Percentiles rank a stretch among this genome's conserved stretches.
Evolutionary conservation across 176 grass and related monocot species (phyloP).

Genomic region (Poa annua): DNA sequence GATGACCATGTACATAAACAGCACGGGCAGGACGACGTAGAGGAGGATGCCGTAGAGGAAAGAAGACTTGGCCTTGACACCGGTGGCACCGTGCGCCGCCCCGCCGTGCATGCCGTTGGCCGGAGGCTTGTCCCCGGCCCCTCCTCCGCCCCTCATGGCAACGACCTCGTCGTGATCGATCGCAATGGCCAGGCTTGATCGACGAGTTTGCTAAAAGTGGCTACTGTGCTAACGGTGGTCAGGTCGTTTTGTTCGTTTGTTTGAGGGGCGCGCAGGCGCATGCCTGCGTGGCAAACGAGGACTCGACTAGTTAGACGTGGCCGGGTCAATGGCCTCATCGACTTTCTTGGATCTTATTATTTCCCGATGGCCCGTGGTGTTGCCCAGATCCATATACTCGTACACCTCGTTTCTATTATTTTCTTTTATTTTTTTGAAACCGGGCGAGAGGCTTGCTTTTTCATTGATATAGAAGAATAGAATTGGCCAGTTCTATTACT

Average conservation of each 20-base stretch:
- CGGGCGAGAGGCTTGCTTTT: too few relatives aligned
- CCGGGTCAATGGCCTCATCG: slow-evolving; percentile 35
- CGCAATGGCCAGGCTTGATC: slow-evolving; percentile 49
- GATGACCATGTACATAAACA: slow-evolving; percentile 55
- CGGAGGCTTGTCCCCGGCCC: slow-evolving; percentile 56
- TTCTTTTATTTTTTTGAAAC: too few relatives aligned
- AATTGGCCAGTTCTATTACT: too few relatives aligned
- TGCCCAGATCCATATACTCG: background rate
- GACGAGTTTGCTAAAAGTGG: slow-evolving; percentile 50
- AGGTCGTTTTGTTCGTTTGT: slow-evolving; percentile 34
- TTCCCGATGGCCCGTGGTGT: background rate
- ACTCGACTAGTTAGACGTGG: slow-evolving; percentile 15
- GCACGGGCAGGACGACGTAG: slow-evolving; percentile 48
- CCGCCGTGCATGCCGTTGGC: slow-evolving; percentile 44
- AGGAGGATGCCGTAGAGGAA: slow-evolving; percentile 56
- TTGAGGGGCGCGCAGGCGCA: background rate
- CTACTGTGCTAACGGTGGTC: slow-evolving; percentile 21
- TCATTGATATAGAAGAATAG: too few relatives aligned
- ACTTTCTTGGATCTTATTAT: slow-evolving; percentile 46
- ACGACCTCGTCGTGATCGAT: slow-evolving; percentile 26
- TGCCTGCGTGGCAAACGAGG: slow-evolving; percentile 23
- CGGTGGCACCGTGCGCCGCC: slow-evolving; percentile 9
- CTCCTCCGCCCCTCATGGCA: slow-evolving; percentile 53
- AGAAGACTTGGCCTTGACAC: slow-evolving; percentile 34
- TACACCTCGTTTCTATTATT: background rate